These are phyloP conservation scores for Oenanthe sinensis DNA, from an alignment of 129 eudicot genomes.

Conservation along the genomic window DNA sequence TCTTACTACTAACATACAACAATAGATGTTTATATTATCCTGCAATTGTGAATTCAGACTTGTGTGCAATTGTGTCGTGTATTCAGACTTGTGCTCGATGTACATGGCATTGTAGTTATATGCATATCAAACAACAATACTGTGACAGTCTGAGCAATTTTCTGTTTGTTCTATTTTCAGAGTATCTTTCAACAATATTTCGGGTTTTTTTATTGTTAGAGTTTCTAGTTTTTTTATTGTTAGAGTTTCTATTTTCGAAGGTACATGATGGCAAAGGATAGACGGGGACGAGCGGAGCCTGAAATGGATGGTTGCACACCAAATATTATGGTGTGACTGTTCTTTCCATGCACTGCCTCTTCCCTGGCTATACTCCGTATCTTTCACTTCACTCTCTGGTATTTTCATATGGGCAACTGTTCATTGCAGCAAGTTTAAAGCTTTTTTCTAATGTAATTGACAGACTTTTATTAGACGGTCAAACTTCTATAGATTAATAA, in stretches of 20 bases:
- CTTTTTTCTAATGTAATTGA: too few species aligned
- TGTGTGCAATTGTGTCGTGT: not conserved
- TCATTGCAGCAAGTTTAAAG: too few species aligned
- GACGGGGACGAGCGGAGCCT: slow-evolving; percentile 66
- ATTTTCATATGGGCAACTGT: not conserved
- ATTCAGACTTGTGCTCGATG: not conserved
- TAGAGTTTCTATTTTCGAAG: not conserved
- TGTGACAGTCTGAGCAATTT: not conserved
- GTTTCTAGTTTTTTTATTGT: not conserved
- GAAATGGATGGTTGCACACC: slow-evolving; percentile 31
- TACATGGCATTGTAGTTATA: not conserved
- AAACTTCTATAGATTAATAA: too few species aligned
- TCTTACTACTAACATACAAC: not conserved
- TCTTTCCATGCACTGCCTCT: slow-evolving; percentile 85
- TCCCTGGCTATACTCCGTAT: slow-evolving; percentile 62
- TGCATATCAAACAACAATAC: not conserved
- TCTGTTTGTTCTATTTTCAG: not conserved
- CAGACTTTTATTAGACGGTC: too few species aligned
- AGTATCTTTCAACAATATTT: not conserved
- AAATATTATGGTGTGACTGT: slow-evolving; percentile 7
- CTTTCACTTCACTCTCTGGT: not conserved
- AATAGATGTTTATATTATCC: not conserved
- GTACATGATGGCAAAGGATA: slow-evolving; percentile 25
- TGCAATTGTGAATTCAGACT: too few species aligned
- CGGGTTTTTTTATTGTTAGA: not conserved